Base-by-base conservation (phyloP, 2,329 filamentous ascomycete genomes). In the Xylaria sp. region DNA sequence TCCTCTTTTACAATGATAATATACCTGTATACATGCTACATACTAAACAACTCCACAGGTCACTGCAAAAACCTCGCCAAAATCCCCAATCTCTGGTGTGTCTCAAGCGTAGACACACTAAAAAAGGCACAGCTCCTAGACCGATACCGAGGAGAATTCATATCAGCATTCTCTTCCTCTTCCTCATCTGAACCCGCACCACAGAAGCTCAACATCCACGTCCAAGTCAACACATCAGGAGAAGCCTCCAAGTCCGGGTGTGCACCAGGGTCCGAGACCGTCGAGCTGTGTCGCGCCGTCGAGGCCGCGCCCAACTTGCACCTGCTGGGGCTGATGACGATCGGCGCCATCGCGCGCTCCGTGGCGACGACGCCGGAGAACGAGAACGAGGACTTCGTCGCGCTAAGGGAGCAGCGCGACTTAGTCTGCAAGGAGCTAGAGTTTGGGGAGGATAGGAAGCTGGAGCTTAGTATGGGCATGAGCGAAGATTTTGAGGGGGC, bases 401-500 rank as follows among this genome's bases (percentile, higher is more conserved):
- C 83, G 4, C 80, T 99, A 77, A 84, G 83, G 60, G 86, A 91
- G 76, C 90, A 92, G 78, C 85, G 93, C 65, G 92, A 97, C 79
- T 80, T 88, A 15, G 89, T 98, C 1, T 88, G 86, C 2, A 77
- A 82, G 76, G 91, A 90, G 73, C 76, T 94, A 61, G 88, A 84
- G 0, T 74, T 89, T 49, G 78, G 83, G 31, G 43, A 78, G 77
- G 0, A 64, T 83, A 59, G 79, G 84, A 18, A 81, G 83, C 79
- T 98, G 75, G 94, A 98, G 84, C 80, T 98, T 81, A 98, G 94
- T 81, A 99, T 99, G 95, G 95, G 95, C 7, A 99, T 99, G 96
- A 98, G 94, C 79, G 90, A 93, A 77, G 96, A 99, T 80, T 99
- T 95, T 80, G 94, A 97, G 83, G 92, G 91, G 8, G 96, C 96